A percentile compares a stretch with the other conserved stretches of the same genome.
These are phyloP conservation scores for Erodium moschatum DNA, from an alignment of 441 rosid species.

Conservation along the genomic window DNA sequence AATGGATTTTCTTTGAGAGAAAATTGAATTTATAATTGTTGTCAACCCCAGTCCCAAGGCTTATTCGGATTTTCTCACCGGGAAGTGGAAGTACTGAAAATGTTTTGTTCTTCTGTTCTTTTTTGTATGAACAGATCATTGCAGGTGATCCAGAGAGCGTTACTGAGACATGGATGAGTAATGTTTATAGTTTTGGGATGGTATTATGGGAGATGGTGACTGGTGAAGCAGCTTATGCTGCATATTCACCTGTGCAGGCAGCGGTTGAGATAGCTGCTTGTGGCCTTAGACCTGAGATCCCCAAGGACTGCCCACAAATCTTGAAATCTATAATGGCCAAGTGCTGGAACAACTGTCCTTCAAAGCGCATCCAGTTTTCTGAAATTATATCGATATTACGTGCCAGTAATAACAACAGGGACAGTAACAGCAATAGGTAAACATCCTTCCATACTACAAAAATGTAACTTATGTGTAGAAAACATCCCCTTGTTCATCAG, in stretches of 20 bases:
- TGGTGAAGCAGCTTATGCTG: slow-evolving; percentile 73
- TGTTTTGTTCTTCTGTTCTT: background rate
- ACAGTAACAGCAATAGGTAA: background rate
- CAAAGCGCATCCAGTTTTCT: slow-evolving; percentile 67
- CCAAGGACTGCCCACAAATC: slow-evolving; percentile 76
- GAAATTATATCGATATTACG: slow-evolving; percentile 47
- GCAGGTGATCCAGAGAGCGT: slow-evolving; percentile 92
- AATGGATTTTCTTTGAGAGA: too few species aligned
- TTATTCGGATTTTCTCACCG: too few species aligned
- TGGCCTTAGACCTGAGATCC: slow-evolving; percentile 83
- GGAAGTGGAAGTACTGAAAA: background rate
- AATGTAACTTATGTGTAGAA: background rate
- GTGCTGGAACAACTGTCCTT: slow-evolving; percentile 78
- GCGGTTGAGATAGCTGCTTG: slow-evolving; percentile 95
- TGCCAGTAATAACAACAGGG: slow-evolving; percentile 12
- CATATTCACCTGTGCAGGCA: slow-evolving; percentile 92
- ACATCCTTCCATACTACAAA: background rate
- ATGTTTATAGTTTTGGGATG: slow-evolving; percentile 89
- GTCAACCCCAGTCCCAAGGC: too few species aligned
- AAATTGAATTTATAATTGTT: too few species aligned
- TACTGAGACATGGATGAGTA: slow-evolving; percentile 92
- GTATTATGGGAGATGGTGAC: slow-evolving; percentile 92
- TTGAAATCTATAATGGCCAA: slow-evolving; percentile 61
- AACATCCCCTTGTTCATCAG: background rate
- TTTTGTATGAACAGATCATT: slow-evolving; percentile 46